Evolutionary conservation across 2,329 filamentous ascomycete genomes (phyloP), one percentile per base, ranked within the genome.

Genomic region (Exophiala sideris): DNA sequence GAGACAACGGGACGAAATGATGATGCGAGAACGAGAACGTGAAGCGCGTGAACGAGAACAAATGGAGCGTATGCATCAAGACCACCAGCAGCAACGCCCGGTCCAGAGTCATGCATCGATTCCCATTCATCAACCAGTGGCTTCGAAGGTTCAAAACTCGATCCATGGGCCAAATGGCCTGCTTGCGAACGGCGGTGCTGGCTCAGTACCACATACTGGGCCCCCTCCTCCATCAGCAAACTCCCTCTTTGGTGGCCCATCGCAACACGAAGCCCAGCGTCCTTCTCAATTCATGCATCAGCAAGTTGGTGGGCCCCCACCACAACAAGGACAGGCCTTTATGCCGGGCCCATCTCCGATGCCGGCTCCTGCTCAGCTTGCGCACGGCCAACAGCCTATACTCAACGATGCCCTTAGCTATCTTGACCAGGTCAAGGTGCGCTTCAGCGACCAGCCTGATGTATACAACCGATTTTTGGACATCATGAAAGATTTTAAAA

Each of bases 401-500:
- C 73, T 95, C 35, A 84, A 84, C 68, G 86, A 89, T 73, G 94
- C 94, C 32, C 80, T 99, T 41, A 96, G 91, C 66, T 99, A 99
- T 68, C 82, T 99, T 20, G 94, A 99, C 68, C 94, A 97, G 71
- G 94, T 99, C 60, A 99, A 99, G 73, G 91, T 97, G 24, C 91
- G 96, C 67, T 99, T 99, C 64, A 88, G 91, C 57, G 92, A 97
- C 60, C 91, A 96, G 63, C 91, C 94, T 3, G 92, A 97, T 70
- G 94, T 99, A 0, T 99, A 99, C 67, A 97, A 97, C 67, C 81
- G 89, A 35, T 97, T 99, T 65, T 76, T 99, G 42, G 94, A 99
- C 65, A 99, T 99, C 45, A 99, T 99, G 94, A 99, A 99, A 68
- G 94, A 99, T 65, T 99, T 99, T 71, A 99, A 99, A 74, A 96